Evolutionary conservation across 202 grass and related monocot species (phyloP), one percentile per base, ranked within the genome.

Genomic region (Sporobolus alterniflorus): DNA sequence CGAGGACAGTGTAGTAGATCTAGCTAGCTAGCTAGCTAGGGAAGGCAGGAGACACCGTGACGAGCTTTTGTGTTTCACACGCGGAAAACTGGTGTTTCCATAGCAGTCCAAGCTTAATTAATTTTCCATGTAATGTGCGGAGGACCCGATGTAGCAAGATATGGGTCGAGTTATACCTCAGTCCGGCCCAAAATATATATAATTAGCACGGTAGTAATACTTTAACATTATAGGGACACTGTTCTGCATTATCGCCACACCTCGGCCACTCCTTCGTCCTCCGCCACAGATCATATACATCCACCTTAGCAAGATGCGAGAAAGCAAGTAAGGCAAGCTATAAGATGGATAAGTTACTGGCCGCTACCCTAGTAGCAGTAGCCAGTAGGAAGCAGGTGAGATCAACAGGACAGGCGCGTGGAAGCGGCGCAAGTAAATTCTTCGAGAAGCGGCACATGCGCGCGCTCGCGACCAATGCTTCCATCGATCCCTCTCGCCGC

Each of bases 361-460:
- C 36, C 8, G 8, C 36, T 39, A 44, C 8, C 3, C 5, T 44
- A 44, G 9, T 44, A 44, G 21, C 16, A 59, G 10, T 54, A 55
- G 55, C n/a, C n/a, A n/a, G n/a, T n/a, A n/a, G 24, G 22, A 24
- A 25, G 42, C 7, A 56, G 75, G n/a, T 54, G 49, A 36, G 49
- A 25, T 36, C 1, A 46, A 78, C 31, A 21, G 36, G 36, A 4
- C 36, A 39, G 8, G 36, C 36, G 36, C 36, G 8, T 39, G 11
- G 3, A 21, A 6, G 14, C 31, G 63, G 50, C 46, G 76, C 33
- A 41, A 39, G 13, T 55, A 64, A 77, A 25, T 52, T 13, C 61
- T 25, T 36, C 11, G 75, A 36, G 74, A 17, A 26, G 31, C 46
- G 30, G 60, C 44, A 50, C 76, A 78, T 78, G 76, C 62, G n/a